Conservation (phyloP, 495 filamentous ascomycete species). For the Xylaria venustula region DNA sequence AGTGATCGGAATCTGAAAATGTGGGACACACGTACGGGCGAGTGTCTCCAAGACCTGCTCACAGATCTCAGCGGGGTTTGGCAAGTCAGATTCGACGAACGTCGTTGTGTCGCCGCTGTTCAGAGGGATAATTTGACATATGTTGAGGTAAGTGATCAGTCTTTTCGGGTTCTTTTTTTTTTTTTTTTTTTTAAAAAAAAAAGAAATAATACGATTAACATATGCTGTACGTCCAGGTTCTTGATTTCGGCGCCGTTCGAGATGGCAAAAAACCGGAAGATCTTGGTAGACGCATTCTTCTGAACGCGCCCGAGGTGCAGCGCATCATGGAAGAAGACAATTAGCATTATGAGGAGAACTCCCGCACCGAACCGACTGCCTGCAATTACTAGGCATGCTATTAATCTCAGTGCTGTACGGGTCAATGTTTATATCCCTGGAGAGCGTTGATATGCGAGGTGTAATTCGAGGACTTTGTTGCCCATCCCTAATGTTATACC, state of each 20-base stretch:
- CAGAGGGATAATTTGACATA: slow-evolving; percentile 90
- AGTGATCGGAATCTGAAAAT: slow-evolving; percentile 96
- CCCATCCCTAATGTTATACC: background rate
- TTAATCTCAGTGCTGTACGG: background rate
- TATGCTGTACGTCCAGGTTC: slow-evolving; percentile 55
- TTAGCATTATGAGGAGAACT: background rate
- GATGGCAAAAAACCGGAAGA: slow-evolving; percentile 73
- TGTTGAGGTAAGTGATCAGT: slow-evolving; percentile 72
- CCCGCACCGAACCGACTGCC: background rate
- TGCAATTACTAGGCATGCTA: background rate
- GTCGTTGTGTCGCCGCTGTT: slow-evolving; percentile 93
- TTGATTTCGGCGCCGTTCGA: slow-evolving; percentile 87
- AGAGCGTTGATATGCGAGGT: background rate
- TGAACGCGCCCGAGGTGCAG: slow-evolving; percentile 61
- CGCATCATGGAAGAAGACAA: slow-evolving; percentile 45
- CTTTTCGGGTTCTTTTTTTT: background rate
- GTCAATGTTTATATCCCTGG: background rate
- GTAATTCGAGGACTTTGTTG: background rate
- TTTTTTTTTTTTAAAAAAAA: too few relatives aligned
- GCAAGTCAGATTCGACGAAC: slow-evolving; percentile 97
- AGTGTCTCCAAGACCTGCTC: slow-evolving; percentile 90
- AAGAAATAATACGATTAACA: background rate
- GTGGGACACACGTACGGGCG: slow-evolving; percentile 93
- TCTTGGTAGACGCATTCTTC: slow-evolving; percentile 76
- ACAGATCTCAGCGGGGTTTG: slow-evolving; percentile 96